Evolutionary conservation across 2,329 filamentous ascomycete genomes (phyloP).

Genomic region (Pseudogymnoascus pannorum): DNA sequence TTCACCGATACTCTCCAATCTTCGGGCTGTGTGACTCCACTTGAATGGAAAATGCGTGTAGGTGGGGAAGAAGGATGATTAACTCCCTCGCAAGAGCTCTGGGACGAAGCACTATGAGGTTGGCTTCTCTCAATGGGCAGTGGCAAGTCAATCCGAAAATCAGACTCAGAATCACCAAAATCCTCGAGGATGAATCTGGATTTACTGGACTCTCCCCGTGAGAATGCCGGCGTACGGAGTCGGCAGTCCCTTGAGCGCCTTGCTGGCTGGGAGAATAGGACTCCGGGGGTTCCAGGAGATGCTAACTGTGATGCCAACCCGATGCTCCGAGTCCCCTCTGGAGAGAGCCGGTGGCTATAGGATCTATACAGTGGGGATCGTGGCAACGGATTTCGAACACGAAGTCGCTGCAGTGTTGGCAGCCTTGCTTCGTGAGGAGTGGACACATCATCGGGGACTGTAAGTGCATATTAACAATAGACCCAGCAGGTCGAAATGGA

Average conservation of each 20-base stretch:
- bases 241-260: constrained; percentile 24
- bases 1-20: not conserved
- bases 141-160: not conserved
- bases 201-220: constrained; percentile 28
- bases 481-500: not conserved
- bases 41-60: not conserved
- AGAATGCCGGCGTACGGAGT: constrained; percentile 31
- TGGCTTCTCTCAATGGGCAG: not conserved
- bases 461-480: not conserved
- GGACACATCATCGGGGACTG: constrained; percentile 25
- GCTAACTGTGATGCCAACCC: constrained; percentile 22
- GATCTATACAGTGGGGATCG: constrained; percentile 29
- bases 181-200: constrained; percentile 25
- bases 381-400: constrained; percentile 19
- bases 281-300: constrained; percentile 23
- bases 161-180: not conserved
- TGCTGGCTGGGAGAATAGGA: constrained; percentile 27
- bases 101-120: not conserved
- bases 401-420: constrained; percentile 11
- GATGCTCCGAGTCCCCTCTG: constrained; percentile 19
- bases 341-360: constrained; percentile 27
- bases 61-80: not conserved
- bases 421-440: constrained; percentile 20
- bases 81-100: not conserved
- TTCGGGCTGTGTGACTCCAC: not conserved